Conservation (phyloP, 345 rosid genomes). For the Anacardium occidentale region DNA sequence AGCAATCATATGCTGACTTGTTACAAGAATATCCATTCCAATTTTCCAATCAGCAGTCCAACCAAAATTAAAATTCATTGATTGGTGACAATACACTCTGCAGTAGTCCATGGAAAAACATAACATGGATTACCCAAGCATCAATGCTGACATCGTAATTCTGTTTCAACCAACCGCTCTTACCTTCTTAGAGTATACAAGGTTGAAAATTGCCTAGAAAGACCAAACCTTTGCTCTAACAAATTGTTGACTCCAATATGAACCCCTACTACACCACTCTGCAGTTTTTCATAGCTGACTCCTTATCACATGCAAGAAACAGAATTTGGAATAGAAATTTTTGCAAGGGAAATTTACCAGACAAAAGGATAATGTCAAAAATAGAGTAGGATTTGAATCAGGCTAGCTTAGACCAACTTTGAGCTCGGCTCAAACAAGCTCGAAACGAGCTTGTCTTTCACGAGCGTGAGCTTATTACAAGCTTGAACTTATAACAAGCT, state of each 20-base stretch:
- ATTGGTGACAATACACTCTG: not conserved
- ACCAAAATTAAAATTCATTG: not conserved
- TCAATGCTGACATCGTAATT: not conserved
- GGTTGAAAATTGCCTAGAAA: not conserved
- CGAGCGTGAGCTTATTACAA: no score
- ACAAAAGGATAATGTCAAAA: not conserved
- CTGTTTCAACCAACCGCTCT: not conserved
- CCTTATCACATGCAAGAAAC: not conserved
- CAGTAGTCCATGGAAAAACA: not conserved
- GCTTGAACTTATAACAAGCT: no score
- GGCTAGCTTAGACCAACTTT: no score
- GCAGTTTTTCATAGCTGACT: not conserved
- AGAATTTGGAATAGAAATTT: not conserved
- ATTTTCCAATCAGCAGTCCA: not conserved
- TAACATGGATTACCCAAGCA: not conserved
- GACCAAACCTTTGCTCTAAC: not conserved
- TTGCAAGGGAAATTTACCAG: not conserved
- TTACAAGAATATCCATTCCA: not conserved
- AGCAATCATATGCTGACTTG: not conserved
- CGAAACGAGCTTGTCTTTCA: no score
- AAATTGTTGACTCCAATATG: not conserved
- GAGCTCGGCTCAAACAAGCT: no score
- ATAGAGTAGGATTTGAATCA: no score
- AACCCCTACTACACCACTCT: not conserved
- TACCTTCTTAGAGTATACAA: not conserved